These are phyloP conservation scores for Nicotiana benthamiana DNA, from an alignment of 257 asterid species.

Conservation along the genomic window DNA sequence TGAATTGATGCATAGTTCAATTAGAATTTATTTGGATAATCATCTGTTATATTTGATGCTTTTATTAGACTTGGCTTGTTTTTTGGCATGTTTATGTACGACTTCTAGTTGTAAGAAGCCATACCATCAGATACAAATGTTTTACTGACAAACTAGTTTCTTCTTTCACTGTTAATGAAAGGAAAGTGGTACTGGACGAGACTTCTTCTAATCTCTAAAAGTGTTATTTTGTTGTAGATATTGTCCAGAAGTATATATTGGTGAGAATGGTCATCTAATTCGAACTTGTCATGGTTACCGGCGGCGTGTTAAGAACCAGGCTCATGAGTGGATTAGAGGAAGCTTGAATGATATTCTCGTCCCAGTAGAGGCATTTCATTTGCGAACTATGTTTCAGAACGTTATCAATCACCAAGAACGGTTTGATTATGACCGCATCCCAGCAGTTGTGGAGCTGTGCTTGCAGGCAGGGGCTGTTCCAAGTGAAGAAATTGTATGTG, in stretches of 20 bases:
- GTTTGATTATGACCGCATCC: conserved; percentile 63
- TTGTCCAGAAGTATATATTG: conserved; percentile 80
- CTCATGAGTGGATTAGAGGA: conserved; percentile 68
- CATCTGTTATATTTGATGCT: background rate
- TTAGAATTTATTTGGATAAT: background rate
- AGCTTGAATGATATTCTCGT: conserved; percentile 42
- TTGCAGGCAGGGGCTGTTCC: conserved; percentile 69
- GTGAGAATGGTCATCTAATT: conserved; percentile 74
- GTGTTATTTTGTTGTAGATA: conserved; percentile 33
- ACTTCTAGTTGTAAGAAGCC: background rate
- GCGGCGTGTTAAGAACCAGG: conserved; percentile 44
- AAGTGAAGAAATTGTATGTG: conserved; percentile 14
- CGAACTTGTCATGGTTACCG: conserved; percentile 63
- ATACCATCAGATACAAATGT: background rate
- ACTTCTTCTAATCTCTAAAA: background rate
- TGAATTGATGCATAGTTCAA: background rate
- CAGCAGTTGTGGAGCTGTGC: conserved; percentile 82
- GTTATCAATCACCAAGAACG: conserved; percentile 56
- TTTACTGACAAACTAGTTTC: background rate
- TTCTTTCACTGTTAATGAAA: background rate
- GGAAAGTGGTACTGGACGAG: background rate
- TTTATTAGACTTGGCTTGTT: background rate
- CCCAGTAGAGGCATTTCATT: conserved; percentile 66
- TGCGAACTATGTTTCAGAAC: conserved; percentile 53
- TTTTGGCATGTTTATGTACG: background rate